Evolutionary conservation across 805 yeast genomes (phyloP), one percentile per base, ranked within the genome.

Genomic region (Saccharomycopsis microspora): DNA sequence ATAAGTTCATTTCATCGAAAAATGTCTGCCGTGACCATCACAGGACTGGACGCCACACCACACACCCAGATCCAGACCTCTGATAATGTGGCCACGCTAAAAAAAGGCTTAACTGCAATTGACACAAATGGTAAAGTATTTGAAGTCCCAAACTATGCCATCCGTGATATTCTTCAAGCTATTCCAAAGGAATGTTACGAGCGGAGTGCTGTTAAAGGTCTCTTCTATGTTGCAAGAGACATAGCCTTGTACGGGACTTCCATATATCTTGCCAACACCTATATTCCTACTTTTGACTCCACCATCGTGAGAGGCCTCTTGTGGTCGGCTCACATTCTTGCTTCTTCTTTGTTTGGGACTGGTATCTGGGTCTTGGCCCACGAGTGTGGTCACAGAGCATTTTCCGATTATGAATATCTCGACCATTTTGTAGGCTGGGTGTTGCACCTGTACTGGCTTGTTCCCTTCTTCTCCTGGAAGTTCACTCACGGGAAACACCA

Each of bases 351-450:
- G 46, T 71, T 80, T 47, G 46, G 42, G 6, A 48, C 52, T 5
- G 54, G 54, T 38, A 46, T 81, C 43, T 85, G 95, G 95, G 82
- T 85, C 44, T 60, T 85, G 67, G 93, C 94, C 46, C 95, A 85
- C 65, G 95, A 85, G 65, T 85, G 95, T 70, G 95, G 95, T 52
- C 95, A 85, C 64, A 82, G 78, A 57, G 95, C 95, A 28, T 86
- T 86, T 64, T 72, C 82, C 38, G 85, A 82, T 58, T 80, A 78
- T 60, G 78, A 78, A 38, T 64, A 71, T 67, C 78, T 84, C 54
- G 85, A 86, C 64, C 90, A 86, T 64, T 64, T 76, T 38, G 82
- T 81, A 41, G 95, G 95, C 42, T 85, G 94, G 94, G 62, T 82
- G 38, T 67, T 86, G 54, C 95, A 85, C 68, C 82, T 90, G 19